Evolutionary conservation across 192 early-diverging fungal genomes (phyloP).

Genomic region (Entomortierella beljakovae): DNA sequence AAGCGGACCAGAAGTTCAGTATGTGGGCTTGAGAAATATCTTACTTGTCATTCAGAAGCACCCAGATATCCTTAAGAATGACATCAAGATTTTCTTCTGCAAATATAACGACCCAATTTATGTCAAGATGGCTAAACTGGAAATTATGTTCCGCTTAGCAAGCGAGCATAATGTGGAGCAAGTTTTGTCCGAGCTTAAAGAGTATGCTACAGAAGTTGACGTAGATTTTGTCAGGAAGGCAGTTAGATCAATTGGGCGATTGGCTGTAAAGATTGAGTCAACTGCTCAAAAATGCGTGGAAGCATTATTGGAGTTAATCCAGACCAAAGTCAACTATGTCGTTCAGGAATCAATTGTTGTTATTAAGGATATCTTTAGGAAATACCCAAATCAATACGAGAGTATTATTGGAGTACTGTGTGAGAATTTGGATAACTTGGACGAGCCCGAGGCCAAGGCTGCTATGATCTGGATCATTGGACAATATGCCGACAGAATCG

Average conservation of each 20-base stretch:
- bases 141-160: constrained; percentile 92
- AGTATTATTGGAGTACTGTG: constrained; percentile 91
- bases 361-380: constrained; percentile 98
- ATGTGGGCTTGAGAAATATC: constrained; percentile 97
- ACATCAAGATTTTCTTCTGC: constrained; percentile 99
- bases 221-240: constrained; percentile 98
- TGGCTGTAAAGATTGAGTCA: constrained; percentile 94
- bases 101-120: constrained; percentile 99
- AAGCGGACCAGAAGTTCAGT: constrained; percentile 94
- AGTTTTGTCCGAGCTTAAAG: constrained; percentile 91
- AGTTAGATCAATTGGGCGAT: constrained; percentile 96
- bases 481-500: constrained; percentile 97
- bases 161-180: constrained; percentile 86
- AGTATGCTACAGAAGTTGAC: constrained; percentile 97
- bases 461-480: constrained; percentile 99
- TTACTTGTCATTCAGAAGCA: constrained; percentile 91
- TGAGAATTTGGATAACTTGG: constrained; percentile 95
- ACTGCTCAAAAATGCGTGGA: constrained; percentile 90
- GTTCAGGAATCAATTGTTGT: constrained; percentile 99
- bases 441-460: constrained; percentile 97
- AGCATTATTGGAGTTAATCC: constrained; percentile 89
- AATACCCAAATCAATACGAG: constrained; percentile 98
- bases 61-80: constrained; percentile 90
- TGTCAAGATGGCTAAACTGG: constrained; percentile 97
- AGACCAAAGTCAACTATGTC: constrained; percentile 98